These are phyloP conservation scores for Chenopodium suecicum DNA, from an alignment of 148 eudicot genomes.

Conservation along the genomic window DNA sequence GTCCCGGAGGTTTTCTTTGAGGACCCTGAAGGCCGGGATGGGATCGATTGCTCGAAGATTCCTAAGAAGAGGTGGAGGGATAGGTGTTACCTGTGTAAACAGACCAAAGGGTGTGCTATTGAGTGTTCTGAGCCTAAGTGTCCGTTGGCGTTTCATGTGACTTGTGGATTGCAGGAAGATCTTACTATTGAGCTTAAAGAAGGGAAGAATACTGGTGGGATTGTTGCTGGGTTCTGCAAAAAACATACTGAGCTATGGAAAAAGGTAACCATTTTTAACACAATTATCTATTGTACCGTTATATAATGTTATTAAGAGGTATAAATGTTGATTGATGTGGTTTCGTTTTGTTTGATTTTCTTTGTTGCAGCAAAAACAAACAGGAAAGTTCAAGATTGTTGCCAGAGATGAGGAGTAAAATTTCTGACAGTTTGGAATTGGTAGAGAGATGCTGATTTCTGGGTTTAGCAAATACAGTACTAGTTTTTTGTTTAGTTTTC, in stretches of 20 bases:
- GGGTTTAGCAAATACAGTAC: background rate
- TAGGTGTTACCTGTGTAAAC: conserved; percentile 58
- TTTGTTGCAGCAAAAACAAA: conserved; percentile 82
- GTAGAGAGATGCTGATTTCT: conserved; percentile 8
- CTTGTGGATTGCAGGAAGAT: conserved; percentile 76
- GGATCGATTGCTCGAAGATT: conserved; percentile 62
- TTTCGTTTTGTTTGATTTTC: conserved; percentile 8
- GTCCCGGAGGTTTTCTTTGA: conserved; percentile 86
- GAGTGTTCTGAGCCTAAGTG: conserved; percentile 87
- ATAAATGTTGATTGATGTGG: background rate
- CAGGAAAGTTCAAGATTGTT: conserved; percentile 97
- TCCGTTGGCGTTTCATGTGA: conserved; percentile 65
- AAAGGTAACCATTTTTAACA: conserved; percentile 40
- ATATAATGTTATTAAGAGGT: background rate
- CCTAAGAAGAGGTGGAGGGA: conserved; percentile 55
- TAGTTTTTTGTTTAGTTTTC: background rate
- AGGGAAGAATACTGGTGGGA: conserved; percentile 51
- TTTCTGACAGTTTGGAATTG: background rate
- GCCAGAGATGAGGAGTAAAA: conserved; percentile 42
- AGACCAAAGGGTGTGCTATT: conserved; percentile 59
- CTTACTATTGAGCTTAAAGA: conserved; percentile 74
- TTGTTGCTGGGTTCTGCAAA: conserved; percentile 87
- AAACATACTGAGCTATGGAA: conserved; percentile 79
- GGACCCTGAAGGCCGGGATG: conserved; percentile 73
- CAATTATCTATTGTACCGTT: background rate